Evolutionary conservation across 192 early-diverging fungal species (phyloP).

Genomic region (Podochytrium sp.): DNA sequence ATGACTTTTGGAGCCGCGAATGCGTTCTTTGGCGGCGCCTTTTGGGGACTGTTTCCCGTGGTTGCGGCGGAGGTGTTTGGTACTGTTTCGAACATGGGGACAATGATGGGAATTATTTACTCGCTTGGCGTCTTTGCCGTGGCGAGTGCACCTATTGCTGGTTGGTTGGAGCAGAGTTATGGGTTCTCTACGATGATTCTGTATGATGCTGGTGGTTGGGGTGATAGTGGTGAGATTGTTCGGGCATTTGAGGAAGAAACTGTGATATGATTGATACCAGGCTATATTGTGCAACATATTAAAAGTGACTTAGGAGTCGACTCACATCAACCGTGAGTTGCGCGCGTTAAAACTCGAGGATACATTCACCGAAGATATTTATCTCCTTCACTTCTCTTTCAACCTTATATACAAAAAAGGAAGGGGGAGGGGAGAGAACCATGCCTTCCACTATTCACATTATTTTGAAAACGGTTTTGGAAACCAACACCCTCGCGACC

Average conservation of each 20-base stretch:
- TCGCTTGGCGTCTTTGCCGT: slow-evolving; percentile 23
- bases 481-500: too few relatives aligned
- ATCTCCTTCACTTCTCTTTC: too few relatives aligned
- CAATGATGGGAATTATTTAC: slow-evolving; percentile 20
- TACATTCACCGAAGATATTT: too few relatives aligned
- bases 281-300: too few relatives aligned
- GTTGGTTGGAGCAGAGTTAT: background rate
- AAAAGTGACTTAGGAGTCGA: too few relatives aligned
- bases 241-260: background rate
- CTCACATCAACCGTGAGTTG: too few relatives aligned
- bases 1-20: background rate
- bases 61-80: slow-evolving; percentile 26
- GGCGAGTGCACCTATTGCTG: slow-evolving; percentile 14
- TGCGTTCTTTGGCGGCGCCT: slow-evolving; percentile 10
- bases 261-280: too few relatives aligned
- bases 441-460: too few relatives aligned
- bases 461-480: too few relatives aligned
- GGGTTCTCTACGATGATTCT: slow-evolving; percentile 2
- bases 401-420: too few relatives aligned
- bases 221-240: background rate
- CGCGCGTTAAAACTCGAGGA: too few relatives aligned
- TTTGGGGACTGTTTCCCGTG: slow-evolving; percentile 37
- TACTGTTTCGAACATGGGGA: background rate
- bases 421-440: too few relatives aligned
- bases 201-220: background rate